Evolutionary conservation across 1,284 basidiomycete species (phyloP), one percentile per base, ranked within the genome.

Genomic region (Marasmius fiardii): DNA sequence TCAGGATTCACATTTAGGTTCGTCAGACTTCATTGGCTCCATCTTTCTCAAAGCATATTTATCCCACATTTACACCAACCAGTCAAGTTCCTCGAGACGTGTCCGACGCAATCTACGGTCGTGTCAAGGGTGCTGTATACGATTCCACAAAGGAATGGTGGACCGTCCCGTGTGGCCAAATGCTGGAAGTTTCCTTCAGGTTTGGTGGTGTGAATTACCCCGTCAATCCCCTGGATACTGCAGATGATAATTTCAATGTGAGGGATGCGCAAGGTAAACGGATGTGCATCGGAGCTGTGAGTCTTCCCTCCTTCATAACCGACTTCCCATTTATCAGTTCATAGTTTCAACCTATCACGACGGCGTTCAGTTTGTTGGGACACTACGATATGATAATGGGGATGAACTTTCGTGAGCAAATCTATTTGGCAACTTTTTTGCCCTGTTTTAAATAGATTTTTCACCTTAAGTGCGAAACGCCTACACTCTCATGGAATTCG

Each of bases 331-430:
- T 33, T 31, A 20, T 20, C 39, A 16, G 2, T 41, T 41, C 43
- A 24, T 58, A 88, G 83, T 91, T 90, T 75, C 88, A 91, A 75
- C 88, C 88, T 8, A 90, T 90, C 63, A 89, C 87, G 7, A 83
- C 83, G 10, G 88, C 88, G 8, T 90, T 90, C 70, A 88, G 85
- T 72, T 61, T 89, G 26, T 75, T 88, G 16, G 88, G 86, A 54
- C 81, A 87, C 66, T 90, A 89, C 58, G 89, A 92, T 63, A 83
- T 90, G 76, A 89, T 92, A 63, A 75, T 91, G 52, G 89, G 89
- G 61, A 91, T 92, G 89, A 79, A 78, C 56, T 90, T 91, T 73
- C 59, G 89, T 91, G 67, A 62, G 88, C 71, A 1, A 28, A 20
- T 44, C 18, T 34, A 33, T 20, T 44, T 7, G n/a, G n/a, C n/a